phyloP scores from a whole-genome alignment of 1,284 basidiomycete genomes.

The Farysia itapuensis region DNA sequence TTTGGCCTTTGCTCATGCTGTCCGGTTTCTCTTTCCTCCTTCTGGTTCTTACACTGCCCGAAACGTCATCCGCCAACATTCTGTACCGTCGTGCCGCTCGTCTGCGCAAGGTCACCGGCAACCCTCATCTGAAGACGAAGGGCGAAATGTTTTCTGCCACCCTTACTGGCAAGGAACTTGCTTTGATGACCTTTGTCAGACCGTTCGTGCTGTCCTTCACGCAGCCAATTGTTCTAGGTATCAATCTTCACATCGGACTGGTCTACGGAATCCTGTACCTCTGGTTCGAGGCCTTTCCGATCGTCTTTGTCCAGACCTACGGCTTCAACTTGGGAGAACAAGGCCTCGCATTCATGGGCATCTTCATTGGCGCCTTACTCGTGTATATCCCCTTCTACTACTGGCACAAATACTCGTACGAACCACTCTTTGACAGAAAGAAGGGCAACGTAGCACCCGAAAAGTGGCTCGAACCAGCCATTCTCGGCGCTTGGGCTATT shows the following conservation, averaged over 20 bases:
- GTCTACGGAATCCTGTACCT: conserved; percentile 36
- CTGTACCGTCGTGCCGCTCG: conserved; percentile 58
- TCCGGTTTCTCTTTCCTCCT: conserved; percentile 48
- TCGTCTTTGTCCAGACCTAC: conserved; percentile 42
- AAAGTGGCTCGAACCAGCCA: conserved; percentile 39
- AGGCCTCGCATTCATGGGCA: conserved; percentile 41
- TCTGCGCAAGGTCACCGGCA: conserved; percentile 59
- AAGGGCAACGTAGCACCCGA: conserved; percentile 36
- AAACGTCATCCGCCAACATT: conserved; percentile 59
- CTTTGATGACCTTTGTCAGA: conserved; percentile 39
- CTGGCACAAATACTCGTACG: conserved; percentile 25
- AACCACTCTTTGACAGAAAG: conserved; percentile 16
- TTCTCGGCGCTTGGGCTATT: conserved; percentile 62
- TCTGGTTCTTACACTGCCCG: conserved; percentile 57
- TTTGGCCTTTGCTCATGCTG: conserved; percentile 59
- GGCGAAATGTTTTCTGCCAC: conserved; percentile 53
- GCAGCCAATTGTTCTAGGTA: conserved; percentile 33
- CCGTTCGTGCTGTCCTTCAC: conserved; percentile 46
- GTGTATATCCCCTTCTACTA: conserved; percentile 18
- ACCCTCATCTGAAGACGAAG: conserved; percentile 54
- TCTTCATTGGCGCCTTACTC: conserved; percentile 39
- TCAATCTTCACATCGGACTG: conserved; percentile 48
- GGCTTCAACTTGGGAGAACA: conserved; percentile 46
- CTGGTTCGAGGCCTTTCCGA: conserved; percentile 43
- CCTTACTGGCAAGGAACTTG: conserved; percentile 34